Percentiles rank a stretch among this genome's conserved stretches.
Evolutionary conservation across 805 yeast species (phyloP).

Genomic region (Lipomyces kockii): DNA sequence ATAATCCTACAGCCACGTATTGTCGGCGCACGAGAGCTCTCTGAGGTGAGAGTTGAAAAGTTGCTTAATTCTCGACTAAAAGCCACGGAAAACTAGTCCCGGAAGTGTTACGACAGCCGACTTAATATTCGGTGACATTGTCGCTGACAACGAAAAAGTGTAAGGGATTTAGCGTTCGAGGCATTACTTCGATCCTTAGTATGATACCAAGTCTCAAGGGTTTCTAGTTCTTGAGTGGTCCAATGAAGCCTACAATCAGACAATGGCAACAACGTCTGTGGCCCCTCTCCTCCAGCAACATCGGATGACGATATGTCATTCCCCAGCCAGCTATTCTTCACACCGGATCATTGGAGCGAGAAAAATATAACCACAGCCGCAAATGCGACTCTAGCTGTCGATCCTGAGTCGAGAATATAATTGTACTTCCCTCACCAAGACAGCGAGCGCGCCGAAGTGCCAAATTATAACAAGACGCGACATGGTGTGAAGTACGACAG

Average conservation of each 20-base stretch:
- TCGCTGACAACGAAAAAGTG: no score
- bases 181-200: no score
- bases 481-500: conserved; percentile 16
- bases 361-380: conserved; percentile 62
- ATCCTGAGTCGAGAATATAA: conserved; percentile 65
- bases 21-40: no score
- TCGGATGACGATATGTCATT: conserved; percentile 43
- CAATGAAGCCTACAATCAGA: conserved; percentile 25
- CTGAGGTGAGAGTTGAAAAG: no score
- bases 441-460: conserved; percentile 58
- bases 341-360: conserved; percentile 45
- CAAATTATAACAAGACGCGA: conserved; percentile 56
- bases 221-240: no score
- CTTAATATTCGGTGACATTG: no score
- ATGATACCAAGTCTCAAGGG: no score
- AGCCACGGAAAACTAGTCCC: no score
- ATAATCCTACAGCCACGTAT: no score
- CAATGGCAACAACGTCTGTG: conserved; percentile 12
- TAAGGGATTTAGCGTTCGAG: conserved; percentile 2
- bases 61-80: no score
- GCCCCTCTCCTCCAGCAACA: conserved; percentile 23
- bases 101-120: no score
- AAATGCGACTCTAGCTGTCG: conserved; percentile 69
- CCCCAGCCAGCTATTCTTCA: conserved; percentile 61
- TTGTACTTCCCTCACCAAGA: conserved; percentile 79